Base-by-base conservation (phyloP, 495 filamentous ascomycete genomes). In the Penicillium pulvis region DNA sequence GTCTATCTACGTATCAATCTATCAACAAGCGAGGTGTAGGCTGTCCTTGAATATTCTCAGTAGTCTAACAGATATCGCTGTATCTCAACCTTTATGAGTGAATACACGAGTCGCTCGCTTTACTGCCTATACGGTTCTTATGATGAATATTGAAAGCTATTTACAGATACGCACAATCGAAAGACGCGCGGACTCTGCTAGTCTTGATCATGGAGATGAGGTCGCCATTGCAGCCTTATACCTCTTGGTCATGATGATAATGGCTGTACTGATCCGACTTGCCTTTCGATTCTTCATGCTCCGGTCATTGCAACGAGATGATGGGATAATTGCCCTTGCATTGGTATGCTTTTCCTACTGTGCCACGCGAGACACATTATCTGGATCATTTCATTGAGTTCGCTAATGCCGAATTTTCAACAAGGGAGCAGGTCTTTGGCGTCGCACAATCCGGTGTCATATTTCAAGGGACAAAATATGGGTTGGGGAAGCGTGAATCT, bases 201-300 rank as follows among this genome's bases (percentile, higher is more conserved):
- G 1, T 1, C 2, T 14, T 20, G 44, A 47, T 20, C 44, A 47
- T 47, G 44, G 19, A 36, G 56, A 59, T 17, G 49, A 48, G 33
- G 53, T 59, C 30, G 49, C 56, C 17, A 53, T 59, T 24, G 56
- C 56, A 9, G 53, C 56, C 1, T 49, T 59, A 6, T 59, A 59
- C 26, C 56, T 59, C 39, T 36, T 59, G 56, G 56, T 53, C 4
- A 59, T 59, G 56, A 59, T 59, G 48, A 39, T 59, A 8, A 51
- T 59, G 48, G 48, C 56, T 53, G 56, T 59, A 41, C 26, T 28
- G 56, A 59, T 53, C 43, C 56, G 56, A 36, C 56, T 59, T 4
- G 49, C 39, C 3, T 59, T 59, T 59, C 49, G 56, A 53, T 53
- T 31, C 35, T 59, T 33, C 24, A 59, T 53, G 49, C 56, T 59